Evolutionary conservation across 371 early-diverging fungal genomes (phyloP), one percentile per base, ranked within the genome.

Genomic region (Antonospora locustae): DNA sequence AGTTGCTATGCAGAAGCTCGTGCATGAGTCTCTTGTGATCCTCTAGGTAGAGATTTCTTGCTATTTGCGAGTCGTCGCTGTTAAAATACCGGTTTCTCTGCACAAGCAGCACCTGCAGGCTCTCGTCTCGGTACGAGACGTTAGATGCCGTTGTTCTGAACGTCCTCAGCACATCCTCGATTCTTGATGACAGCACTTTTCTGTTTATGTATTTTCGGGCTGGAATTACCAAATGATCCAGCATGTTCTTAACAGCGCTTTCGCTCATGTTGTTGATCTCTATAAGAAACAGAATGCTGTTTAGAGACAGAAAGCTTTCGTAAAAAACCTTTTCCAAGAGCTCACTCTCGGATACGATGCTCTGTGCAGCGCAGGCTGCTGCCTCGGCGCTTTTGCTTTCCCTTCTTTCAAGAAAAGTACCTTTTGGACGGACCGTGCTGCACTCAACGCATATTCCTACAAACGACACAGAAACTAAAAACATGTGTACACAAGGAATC

Each of bases 31-130:
- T 44, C n/a, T 12, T 25, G 34, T 48, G 38, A 17, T 51, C 27
- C 20, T 49, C 39, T 5, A 17, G 22, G 22, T 27, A 50, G 19
- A 62, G 20, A 2, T 36, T 43, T 40, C 19, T 47, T 44, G 55
- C 55, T 50, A 62, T 62, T 51, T 50, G 50, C 2, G 63, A 62
- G 24, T 22, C 51, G 30, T 62, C 63, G 3, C 12, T 43, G 0
- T 50, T 41, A 45, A 62, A 62, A n/a, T 43, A 43, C 25, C 46
- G 37, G 46, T 62, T 62, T 51, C 63, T 49, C 2, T 27, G 20
- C 17, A 56, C 46, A 3, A 62, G 16, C 12, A 41, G 11, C 14
- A 39, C 12, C 39, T 43, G 45, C 19, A 62, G 23, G 1, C 24
- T 11, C 32, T n/a, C 5, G n/a, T n/a, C n/a, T n/a, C n/a, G n/a